Conservation (phyloP, 2,329 filamentous ascomycete species). For the Arthrobotrys sinensis region DNA sequence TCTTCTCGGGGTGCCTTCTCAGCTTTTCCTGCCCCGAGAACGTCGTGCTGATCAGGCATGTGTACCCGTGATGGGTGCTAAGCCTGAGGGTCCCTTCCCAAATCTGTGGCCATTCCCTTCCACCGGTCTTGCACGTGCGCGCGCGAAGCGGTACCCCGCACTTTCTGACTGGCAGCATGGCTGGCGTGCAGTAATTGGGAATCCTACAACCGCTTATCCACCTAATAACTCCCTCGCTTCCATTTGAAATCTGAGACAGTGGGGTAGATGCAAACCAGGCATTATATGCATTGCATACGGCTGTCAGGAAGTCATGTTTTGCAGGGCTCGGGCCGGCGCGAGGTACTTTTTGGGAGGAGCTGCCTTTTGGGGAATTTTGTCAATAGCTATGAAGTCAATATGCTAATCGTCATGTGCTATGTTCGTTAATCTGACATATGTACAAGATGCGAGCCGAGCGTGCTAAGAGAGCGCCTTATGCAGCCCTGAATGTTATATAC, state of each 20-base stretch:
- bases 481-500: slow-evolving; percentile 41
- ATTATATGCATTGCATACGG: slow-evolving; percentile 54
- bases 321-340: slow-evolving; percentile 24
- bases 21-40: slow-evolving; percentile 44
- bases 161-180: slow-evolving; percentile 41
- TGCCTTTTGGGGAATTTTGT: slow-evolving; percentile 39
- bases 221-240: slow-evolving; percentile 39
- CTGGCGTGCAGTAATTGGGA: slow-evolving; percentile 30
- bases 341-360: slow-evolving; percentile 38
- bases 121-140: slow-evolving; percentile 29
- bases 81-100: slow-evolving; percentile 39
- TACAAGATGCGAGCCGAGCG: slow-evolving; percentile 34
- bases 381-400: slow-evolving; percentile 17
- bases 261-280: slow-evolving; percentile 48
- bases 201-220: slow-evolving; percentile 27
- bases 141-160: slow-evolving; percentile 54
- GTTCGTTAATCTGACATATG: slow-evolving; percentile 33
- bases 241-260: slow-evolving; percentile 58
- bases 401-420: slow-evolving; percentile 14
- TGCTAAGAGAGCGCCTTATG: slow-evolving; percentile 5
- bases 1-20: slow-evolving; percentile 25
- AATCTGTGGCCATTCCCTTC: slow-evolving; percentile 43
- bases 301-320: slow-evolving; percentile 46
- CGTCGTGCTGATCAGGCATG: slow-evolving; percentile 47
- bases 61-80: slow-evolving; percentile 45